A percentile compares a stretch with the other conserved stretches of the same genome.
Conservation (phyloP, 2,329 filamentous ascomycete genomes). For the Botrytis fragariae region DNA sequence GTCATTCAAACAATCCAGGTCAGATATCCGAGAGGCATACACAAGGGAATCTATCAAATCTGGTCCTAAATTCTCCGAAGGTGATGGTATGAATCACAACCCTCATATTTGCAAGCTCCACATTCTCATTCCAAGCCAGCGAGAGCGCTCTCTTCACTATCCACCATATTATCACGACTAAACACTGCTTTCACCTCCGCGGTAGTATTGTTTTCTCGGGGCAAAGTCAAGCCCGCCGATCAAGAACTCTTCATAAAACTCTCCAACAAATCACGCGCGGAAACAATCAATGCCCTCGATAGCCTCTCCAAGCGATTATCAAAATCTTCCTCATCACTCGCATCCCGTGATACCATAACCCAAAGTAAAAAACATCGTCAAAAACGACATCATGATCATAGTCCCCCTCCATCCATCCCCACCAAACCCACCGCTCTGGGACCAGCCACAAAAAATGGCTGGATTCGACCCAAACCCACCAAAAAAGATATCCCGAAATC, state of each 20-base stretch:
- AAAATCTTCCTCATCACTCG: slow-evolving; percentile 29
- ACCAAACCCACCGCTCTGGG: slow-evolving; percentile 26
- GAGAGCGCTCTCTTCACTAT: slow-evolving; percentile 35
- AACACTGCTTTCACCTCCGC: slow-evolving; percentile 44
- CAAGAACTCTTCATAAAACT: slow-evolving; percentile 48
- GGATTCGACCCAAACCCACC: slow-evolving; percentile 24
- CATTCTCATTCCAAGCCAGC: slow-evolving; percentile 22
- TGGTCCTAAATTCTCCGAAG: slow-evolving; percentile 46
- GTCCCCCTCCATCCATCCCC: neutral
- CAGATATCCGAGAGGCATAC: slow-evolving; percentile 45
- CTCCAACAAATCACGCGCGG: slow-evolving; percentile 48
- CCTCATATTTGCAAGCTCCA: slow-evolving; percentile 7
- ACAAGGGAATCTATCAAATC: slow-evolving; percentile 42
- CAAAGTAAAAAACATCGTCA: neutral
- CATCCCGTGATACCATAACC: neutral
- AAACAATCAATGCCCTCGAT: slow-evolving; percentile 50
- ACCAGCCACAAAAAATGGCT: slow-evolving; percentile 30
- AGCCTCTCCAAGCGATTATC: slow-evolving; percentile 43
- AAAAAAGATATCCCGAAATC: slow-evolving; percentile 5
- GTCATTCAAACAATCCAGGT: slow-evolving; percentile 32
- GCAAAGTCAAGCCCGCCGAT: slow-evolving; percentile 42
- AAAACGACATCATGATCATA: neutral
- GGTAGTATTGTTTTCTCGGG: slow-evolving; percentile 40
- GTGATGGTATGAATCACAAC: slow-evolving; percentile 45
- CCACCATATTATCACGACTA: slow-evolving; percentile 44